phyloP scores from a whole-genome alignment of 75 land plant species.

The Ceratopteris richardii region DNA sequence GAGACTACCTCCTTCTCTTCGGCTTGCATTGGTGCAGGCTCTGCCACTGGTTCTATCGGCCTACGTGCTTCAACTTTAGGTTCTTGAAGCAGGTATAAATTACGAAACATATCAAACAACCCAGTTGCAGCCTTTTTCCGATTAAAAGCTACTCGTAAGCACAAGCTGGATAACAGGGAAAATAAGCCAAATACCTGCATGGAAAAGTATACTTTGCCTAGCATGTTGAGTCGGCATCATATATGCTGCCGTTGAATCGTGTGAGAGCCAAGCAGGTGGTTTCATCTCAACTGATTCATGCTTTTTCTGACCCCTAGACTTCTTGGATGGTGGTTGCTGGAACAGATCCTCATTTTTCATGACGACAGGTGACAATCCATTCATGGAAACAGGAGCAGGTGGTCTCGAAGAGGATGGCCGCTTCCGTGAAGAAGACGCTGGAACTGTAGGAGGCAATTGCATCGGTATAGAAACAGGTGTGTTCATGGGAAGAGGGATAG shows the following conservation, averaged over 20 bases:
- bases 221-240: conserved; percentile 2
- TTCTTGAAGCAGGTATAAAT: conserved; percentile 31
- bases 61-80: conserved; percentile 45
- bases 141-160: too few species aligned
- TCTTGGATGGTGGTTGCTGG: not conserved
- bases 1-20: conserved; percentile 94
- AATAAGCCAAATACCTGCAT: conserved; percentile 1
- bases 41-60: conserved; percentile 38
- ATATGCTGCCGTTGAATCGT: not conserved
- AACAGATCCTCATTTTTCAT: conserved; percentile 1
- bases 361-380: not conserved
- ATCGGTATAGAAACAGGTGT: conserved; percentile 12
- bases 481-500: conserved; percentile 9
- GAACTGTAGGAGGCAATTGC: conserved; percentile 6
- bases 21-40: conserved; percentile 48
- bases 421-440: conserved; percentile 2
- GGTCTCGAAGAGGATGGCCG: not conserved
- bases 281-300: conserved; percentile 1
- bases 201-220: not conserved
- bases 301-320: conserved; percentile 2
- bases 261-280: conserved; percentile 3
- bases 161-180: too few species aligned
- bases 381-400: not conserved
- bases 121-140: too few species aligned
- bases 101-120: not conserved